Percentiles rank a stretch among this genome's conserved stretches.
phyloP scores from a whole-genome alignment of 306 rosid species.

The Gastrolobium villosum region DNA sequence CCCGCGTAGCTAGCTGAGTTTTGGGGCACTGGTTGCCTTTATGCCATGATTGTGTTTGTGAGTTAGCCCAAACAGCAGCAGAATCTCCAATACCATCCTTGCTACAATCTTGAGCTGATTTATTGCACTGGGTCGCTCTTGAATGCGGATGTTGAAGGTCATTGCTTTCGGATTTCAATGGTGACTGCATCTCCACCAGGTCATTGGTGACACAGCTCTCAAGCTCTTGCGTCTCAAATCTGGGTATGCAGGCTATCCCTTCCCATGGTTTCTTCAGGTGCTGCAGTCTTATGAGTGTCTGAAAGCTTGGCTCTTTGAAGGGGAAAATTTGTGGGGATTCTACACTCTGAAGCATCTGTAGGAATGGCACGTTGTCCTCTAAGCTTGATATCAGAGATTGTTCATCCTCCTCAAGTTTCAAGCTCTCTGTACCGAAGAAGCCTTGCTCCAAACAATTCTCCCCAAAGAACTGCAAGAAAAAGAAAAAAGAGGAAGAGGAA shows the following conservation, averaged over 20 bases:
- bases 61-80: conserved; percentile 11
- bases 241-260: conserved; percentile 27
- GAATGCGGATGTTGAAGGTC: conserved; percentile 48
- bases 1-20: conserved; percentile 40
- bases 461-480: conserved; percentile 59
- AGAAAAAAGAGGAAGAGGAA: neutral
- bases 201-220: conserved; percentile 85
- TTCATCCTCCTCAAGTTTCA: conserved; percentile 52
- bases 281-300: conserved; percentile 63
- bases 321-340: conserved; percentile 58
- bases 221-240: conserved; percentile 59
- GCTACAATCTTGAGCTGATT: conserved; percentile 29
- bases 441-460: conserved; percentile 61
- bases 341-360: conserved; percentile 73
- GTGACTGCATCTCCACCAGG: conserved; percentile 64
- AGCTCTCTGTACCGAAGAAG: conserved; percentile 44
- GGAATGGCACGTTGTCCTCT: conserved; percentile 71
- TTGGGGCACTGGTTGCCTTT: conserved; percentile 11
- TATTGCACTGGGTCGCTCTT: conserved; percentile 41
- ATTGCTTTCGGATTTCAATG: conserved; percentile 68
- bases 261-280: conserved; percentile 62
- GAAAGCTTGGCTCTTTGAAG: conserved; percentile 66
- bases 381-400: conserved; percentile 48
- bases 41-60: conserved; percentile 13
- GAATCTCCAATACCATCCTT: neutral